Conservation (phyloP, 352 stramenopile species). For the Phytophthora idaei region DNA sequence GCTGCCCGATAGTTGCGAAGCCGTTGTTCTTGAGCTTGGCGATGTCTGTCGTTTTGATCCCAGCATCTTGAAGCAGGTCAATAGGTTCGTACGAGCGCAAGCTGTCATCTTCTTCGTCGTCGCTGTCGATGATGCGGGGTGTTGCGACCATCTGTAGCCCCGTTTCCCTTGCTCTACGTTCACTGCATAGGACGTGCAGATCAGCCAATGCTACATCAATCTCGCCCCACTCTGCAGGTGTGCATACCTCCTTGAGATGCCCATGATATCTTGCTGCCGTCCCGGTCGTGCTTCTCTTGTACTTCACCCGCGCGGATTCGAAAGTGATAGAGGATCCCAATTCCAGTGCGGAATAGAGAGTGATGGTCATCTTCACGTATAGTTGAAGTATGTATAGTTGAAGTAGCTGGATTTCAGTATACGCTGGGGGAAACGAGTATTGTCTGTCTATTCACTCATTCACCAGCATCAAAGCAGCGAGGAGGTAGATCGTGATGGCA, state of each 20-base stretch:
- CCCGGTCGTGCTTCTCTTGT: constrained; percentile 1
- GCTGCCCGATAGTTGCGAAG: constrained; percentile 80
- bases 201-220: not conserved
- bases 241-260: constrained; percentile 23
- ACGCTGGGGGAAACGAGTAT: constrained; percentile 3
- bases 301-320: constrained; percentile 5
- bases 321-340: constrained; percentile 3
- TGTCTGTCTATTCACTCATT: constrained; percentile 35
- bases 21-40: constrained; percentile 79
- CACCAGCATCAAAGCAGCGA: not conserved
- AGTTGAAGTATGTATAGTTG: constrained; percentile 23
- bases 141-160: constrained; percentile 35
- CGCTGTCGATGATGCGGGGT: constrained; percentile 42
- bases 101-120: constrained; percentile 63
- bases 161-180: constrained; percentile 25
- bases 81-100: constrained; percentile 74
- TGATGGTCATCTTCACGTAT: constrained; percentile 42
- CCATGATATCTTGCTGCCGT: constrained; percentile 6
- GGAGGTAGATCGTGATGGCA: not conserved
- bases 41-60: constrained; percentile 80
- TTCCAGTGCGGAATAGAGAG: constrained; percentile 24
- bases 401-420: constrained; percentile 20
- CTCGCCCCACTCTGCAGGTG: not conserved
- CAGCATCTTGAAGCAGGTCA: constrained; percentile 73
- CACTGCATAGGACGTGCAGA: constrained; percentile 15